A percentile compares a stretch with the other conserved stretches of the same genome.
Evolutionary conservation across 176 grass and related monocot genomes (phyloP).

Genomic region (Eleusine coracana): DNA sequence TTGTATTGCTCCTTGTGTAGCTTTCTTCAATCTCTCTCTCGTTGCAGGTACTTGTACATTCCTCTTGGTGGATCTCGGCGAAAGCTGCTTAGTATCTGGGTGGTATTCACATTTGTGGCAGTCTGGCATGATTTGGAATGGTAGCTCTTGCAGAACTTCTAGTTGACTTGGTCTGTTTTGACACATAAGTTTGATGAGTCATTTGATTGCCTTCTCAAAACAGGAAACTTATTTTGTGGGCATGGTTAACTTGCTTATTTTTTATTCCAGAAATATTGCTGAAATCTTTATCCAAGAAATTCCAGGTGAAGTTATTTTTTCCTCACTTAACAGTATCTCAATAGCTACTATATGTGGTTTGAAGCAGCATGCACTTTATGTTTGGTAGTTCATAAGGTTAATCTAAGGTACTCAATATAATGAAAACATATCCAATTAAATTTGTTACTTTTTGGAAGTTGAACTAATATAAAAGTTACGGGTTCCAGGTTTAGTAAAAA

Average conservation of each 20-base stretch:
- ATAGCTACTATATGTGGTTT: not conserved
- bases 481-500: no score
- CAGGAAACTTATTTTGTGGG: slow-evolving; percentile 96
- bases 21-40: slow-evolving; percentile 30
- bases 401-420: slow-evolving; percentile 1
- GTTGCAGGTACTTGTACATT: slow-evolving; percentile 88
- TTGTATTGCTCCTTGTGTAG: slow-evolving; percentile 7
- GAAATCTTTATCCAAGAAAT: slow-evolving; percentile 64
- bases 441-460: not conserved
- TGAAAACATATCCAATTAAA: not conserved
- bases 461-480: not conserved
- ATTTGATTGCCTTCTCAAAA: slow-evolving; percentile 38
- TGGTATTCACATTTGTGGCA: slow-evolving; percentile 97
- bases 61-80: slow-evolving; percentile 85
- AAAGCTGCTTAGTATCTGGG: slow-evolving; percentile 95
- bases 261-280: slow-evolving; percentile 84
- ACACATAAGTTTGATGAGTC: not conserved
- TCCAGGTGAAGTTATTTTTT: slow-evolving; percentile 60
- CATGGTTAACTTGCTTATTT: slow-evolving; percentile 98
- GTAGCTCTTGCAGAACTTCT: slow-evolving; percentile 46
- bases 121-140: slow-evolving; percentile 96
- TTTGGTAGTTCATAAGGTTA: not conserved
- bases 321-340: not conserved
- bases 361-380: not conserved
- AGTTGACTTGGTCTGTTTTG: slow-evolving; percentile 19